Base-by-base conservation (phyloP, 805 yeast species). In the Kluyveromyces aestuarii region DNA sequence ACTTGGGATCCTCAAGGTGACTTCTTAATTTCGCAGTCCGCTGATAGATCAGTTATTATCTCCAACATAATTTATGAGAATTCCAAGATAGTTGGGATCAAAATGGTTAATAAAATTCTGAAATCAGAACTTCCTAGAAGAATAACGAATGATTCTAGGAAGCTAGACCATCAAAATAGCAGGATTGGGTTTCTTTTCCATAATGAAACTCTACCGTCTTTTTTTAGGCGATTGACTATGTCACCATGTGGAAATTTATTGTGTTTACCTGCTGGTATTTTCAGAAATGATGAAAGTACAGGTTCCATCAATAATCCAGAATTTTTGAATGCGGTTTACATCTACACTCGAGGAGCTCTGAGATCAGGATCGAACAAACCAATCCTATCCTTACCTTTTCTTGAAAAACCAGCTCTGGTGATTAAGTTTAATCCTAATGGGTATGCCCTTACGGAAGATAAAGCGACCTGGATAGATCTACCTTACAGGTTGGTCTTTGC, bases 1-100 rank as follows among this genome's bases (percentile, higher is more conserved):
- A 73, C 84, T 0, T 93, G 98, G 98, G 99, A 93, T 63, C 99
- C 99, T 8, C 62, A 71, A 47, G 81, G 84, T 53, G 79, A 84
- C 62, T 87, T 66, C 55, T 65, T 93, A 6, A 87, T 90, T 1
- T 84, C 96, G 7, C 96, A 90, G 63, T 81, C 93, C 25, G 95
- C 96, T 11, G 99, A 93, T 67, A 70, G 96, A 51, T 74, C 87
- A 2, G 82, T 91, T 11, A 81, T 80, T 53, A 70, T 93, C n/a
- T 87, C 87, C 62, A 57, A 58, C 36, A 51, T 61, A 16, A 44
- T 53, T 21, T 38, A 50, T 9, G 59, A 54, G 19, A 40, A 44
- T 17, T 49, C 51, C n/a, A 37, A 45, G 8, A 33, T 57, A 4
- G 45, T 40, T n/a, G 60, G 53, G 10, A 39, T 66, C 38, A 62